Percentiles rank a stretch among this genome's conserved stretches.
These are phyloP conservation scores for Quercus suber DNA, from an alignment of 306 rosid genomes.

Conservation along the genomic window DNA sequence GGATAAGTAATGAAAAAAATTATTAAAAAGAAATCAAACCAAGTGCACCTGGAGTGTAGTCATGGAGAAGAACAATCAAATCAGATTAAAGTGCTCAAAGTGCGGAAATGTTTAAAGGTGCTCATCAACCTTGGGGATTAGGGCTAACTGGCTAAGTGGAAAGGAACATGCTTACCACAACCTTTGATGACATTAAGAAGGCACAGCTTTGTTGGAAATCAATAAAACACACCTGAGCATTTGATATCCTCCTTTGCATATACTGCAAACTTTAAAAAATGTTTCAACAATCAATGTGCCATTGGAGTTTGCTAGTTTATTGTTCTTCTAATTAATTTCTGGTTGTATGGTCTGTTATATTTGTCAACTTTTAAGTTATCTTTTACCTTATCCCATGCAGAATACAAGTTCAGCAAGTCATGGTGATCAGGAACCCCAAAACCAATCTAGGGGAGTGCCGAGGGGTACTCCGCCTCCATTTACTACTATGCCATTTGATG, in stretches of 20 bases:
- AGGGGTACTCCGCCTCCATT: constrained; percentile 50
- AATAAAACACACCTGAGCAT: background rate
- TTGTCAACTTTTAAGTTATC: background rate
- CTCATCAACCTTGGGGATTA: background rate
- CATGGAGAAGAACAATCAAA: too few species aligned
- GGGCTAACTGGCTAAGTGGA: background rate
- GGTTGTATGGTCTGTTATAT: background rate
- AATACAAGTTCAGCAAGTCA: constrained; percentile 39
- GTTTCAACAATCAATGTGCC: background rate
- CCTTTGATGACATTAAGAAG: background rate
- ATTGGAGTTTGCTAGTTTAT: background rate
- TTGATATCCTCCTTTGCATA: background rate
- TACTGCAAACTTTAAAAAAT: background rate
- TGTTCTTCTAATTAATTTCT: background rate
- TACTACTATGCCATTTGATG: constrained; percentile 49
- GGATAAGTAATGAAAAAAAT: too few species aligned
- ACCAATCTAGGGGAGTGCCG: constrained; percentile 50
- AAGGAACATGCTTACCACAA: background rate
- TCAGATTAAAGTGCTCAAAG: too few species aligned
- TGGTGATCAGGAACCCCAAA: constrained; percentile 36
- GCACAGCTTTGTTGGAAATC: background rate
- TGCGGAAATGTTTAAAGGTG: background rate
- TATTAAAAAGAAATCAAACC: too few species aligned
- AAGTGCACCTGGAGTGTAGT: too few species aligned
- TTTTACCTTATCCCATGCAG: constrained; percentile 23